These are phyloP conservation scores for Nicotiana paniculata DNA, from an alignment of 257 asterid species.

Conservation along the genomic window DNA sequence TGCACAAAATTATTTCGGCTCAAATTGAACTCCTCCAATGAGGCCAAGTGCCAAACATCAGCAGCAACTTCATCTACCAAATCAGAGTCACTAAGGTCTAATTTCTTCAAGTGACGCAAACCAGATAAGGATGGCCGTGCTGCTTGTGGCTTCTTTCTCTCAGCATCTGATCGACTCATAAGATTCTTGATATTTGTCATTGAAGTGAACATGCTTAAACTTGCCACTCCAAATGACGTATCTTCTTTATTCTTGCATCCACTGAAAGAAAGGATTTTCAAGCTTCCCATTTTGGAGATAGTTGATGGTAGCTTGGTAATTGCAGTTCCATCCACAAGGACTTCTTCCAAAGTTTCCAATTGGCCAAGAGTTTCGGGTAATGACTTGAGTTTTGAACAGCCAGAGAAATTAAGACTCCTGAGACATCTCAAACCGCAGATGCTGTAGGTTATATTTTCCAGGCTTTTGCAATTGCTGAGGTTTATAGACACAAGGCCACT, in stretches of 20 bases:
- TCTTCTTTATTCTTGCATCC: slow-evolving; percentile 2
- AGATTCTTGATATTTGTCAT: neutral
- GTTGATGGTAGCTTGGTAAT: slow-evolving; percentile 7
- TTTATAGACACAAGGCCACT: slow-evolving; percentile 9
- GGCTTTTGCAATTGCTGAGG: slow-evolving; percentile 1
- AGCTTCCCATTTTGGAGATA: neutral
- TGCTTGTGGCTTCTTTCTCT: neutral
- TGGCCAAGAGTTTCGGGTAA: slow-evolving; percentile 15
- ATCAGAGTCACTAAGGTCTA: slow-evolving; percentile 10
- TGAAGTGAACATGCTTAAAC: neutral
- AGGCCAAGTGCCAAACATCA: slow-evolving; percentile 2
- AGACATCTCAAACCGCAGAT: slow-evolving; percentile 13
- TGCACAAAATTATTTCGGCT: neutral
- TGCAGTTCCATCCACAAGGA: slow-evolving; percentile 17
- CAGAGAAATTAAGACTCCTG: slow-evolving; percentile 4
- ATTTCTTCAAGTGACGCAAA: neutral
- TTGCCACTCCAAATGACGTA: neutral
- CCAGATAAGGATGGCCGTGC: slow-evolving; percentile 8
- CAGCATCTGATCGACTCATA: neutral
- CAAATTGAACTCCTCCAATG: slow-evolving; percentile 16
- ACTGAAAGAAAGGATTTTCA: slow-evolving; percentile 15
- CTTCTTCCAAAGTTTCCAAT: slow-evolving; percentile 10
- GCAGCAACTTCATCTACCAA: neutral
- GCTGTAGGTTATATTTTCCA: slow-evolving; percentile 10
- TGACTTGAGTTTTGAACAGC: slow-evolving; percentile 14